A percentile compares a stretch with the other conserved stretches of the same genome.
Evolutionary conservation across 805 yeast species (phyloP).

Genomic region (Saccharomycopsis javanensis): DNA sequence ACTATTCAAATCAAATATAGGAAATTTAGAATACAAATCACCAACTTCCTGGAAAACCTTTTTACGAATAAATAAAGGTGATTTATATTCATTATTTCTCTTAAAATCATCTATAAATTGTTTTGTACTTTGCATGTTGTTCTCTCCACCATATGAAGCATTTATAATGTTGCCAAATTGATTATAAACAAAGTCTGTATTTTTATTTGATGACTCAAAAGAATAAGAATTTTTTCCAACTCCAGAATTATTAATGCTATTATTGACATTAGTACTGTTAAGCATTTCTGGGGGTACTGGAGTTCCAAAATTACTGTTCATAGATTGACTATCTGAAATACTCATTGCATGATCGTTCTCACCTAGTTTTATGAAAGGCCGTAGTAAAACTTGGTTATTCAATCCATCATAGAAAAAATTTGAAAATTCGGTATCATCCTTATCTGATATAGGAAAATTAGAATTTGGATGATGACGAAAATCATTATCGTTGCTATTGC

Average conservation of each 20-base stretch:
- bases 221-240: neutral
- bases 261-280: neutral
- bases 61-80: constrained; percentile 15
- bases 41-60: constrained; percentile 18
- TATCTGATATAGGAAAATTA: neutral
- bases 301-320: neutral
- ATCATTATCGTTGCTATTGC: neutral
- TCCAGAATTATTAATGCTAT: neutral
- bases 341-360: constrained; percentile 1
- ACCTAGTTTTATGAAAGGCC: constrained; percentile 18
- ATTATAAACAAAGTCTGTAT: neutral
- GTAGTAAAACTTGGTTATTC: constrained; percentile 14
- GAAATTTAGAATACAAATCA: constrained; percentile 16
- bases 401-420: constrained; percentile 19
- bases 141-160: neutral
- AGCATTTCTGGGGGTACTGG: neutral
- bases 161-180: neutral
- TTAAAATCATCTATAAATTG: constrained; percentile 10
- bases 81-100: constrained; percentile 8
- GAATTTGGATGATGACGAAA: neutral
- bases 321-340: neutral
- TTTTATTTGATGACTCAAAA: neutral
- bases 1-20: constrained; percentile 16
- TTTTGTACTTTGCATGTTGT: neutral
- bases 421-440: constrained; percentile 6